phyloP scores from a whole-genome alignment of 768 basidiomycete species.

The Trametes coccinea region DNA sequence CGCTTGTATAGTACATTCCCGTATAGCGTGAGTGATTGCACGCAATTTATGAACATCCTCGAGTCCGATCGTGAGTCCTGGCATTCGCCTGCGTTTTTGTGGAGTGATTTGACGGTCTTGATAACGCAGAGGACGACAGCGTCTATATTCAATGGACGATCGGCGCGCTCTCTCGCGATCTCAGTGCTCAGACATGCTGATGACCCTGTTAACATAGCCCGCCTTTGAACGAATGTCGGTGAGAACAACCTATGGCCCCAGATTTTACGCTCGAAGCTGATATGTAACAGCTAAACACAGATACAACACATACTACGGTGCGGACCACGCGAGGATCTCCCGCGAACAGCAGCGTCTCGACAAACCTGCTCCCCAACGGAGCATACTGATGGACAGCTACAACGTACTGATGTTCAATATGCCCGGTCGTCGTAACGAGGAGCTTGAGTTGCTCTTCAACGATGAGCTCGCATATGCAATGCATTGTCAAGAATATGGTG shows the following conservation, averaged over 20 bases:
- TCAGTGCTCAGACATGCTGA: background rate
- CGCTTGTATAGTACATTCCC: conserved; percentile 26
- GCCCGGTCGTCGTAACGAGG: conserved; percentile 11
- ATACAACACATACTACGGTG: conserved; percentile 30
- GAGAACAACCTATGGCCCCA: background rate
- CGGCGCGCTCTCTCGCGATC: conserved; percentile 6
- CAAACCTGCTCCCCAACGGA: background rate
- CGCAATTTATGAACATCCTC: conserved; percentile 21
- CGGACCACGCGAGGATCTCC: conserved; percentile 27
- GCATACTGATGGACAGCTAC: background rate
- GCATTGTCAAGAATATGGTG: conserved; percentile 28
- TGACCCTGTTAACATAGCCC: conserved; percentile 14
- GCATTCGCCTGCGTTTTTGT: background rate
- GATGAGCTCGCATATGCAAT: conserved; percentile 27
- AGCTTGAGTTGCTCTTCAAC: conserved; percentile 24
- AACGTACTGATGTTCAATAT: conserved; percentile 17
- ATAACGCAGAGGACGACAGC: background rate
- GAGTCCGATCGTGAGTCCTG: conserved; percentile 10
- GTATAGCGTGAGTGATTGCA: conserved; percentile 25
- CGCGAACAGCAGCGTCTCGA: conserved; percentile 23
- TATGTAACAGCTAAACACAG: conserved; percentile 18
- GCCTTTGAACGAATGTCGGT: conserved; percentile 25
- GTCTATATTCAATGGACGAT: conserved; percentile 20
- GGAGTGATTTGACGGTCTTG: background rate
- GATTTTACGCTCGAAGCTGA: too few species aligned